Evolutionary conservation across 768 basidiomycete genomes (phyloP), one percentile per base, ranked within the genome.

Genomic region (Candolleomyces eurysporus): DNA sequence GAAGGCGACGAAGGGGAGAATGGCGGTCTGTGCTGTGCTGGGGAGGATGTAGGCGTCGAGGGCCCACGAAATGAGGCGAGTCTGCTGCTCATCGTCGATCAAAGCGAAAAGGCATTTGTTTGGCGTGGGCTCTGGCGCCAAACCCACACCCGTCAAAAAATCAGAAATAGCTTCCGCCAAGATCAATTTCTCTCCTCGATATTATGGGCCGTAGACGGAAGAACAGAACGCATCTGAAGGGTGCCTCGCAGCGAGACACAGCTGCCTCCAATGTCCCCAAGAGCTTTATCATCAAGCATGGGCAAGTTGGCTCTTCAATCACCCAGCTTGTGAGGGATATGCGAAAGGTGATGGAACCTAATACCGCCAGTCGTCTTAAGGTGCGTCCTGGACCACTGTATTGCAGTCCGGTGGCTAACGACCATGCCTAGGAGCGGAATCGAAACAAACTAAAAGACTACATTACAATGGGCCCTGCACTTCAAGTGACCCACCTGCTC

Each of bases 211-310:
- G 86, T 58, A 82, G 79, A 79, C 84, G 90, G 64, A 94, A 94
- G 72, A 87, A 86, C 71, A 82, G 91, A 65, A 94, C 92, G 0
- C 92, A 94, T 76, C 78, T 91, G 71, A 93, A 92, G 67, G 84
- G 82, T 13, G 74, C 76, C 46, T 72, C 73, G 1, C 72, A 78
- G 13, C 71, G 73, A 13, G 74, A 76, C 17, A 62, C 74, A 11
- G 69, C 71, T 30, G 61, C 62, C 22, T 69, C 75, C 2, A 77
- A 73, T 61, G 76, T 76, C 0, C 96, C 96, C 4, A 96, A 92
- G 77, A 95, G 94, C 0, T 98, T 99, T 69, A 91, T 99, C 61
- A 92, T 99, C 71, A 96, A 96, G 73, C 93, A 96, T 76, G 97
- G 97, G 45, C 87, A 89, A 60, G 95, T 98, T 32, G 96, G 97